Evolutionary conservation across 441 rosid species (phyloP), one percentile per base, ranked within the genome.

Genomic region (Erodium moschatum): DNA sequence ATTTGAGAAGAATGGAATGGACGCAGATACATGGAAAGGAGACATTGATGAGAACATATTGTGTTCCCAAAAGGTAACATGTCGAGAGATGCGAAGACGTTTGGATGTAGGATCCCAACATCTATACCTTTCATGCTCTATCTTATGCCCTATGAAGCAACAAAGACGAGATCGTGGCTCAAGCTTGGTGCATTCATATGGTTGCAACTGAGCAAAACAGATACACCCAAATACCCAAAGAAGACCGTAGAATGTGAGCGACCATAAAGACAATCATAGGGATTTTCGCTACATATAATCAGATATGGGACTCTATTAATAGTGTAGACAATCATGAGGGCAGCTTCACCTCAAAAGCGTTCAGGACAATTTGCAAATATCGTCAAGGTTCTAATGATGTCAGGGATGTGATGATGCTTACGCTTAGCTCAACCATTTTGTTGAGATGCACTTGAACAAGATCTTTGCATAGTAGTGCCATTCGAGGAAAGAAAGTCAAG

Each of bases 361-460:
- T 67, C 15, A 2, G 63, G 63, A 67, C 9, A 8, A 10, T 7
- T 19, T 5, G 70, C 5, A 10, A 62, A 67, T 10, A 67, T 24
- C 4, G 19, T 0, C 1, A 67, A 19, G 50, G 70, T 15, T 7
- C 62, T 5, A 10, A 19, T 24, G 8, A n/a, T 67, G 20, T 67
- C 40, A 8, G 40, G 54, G 10, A 66, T 16, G 29, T 66, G 56
- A 4, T 29, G 1, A n/a, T 54, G 21, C n/a, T 54, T 29, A 18
- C 58, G 18, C 44, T 67, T 3, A 0, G 56, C 58, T 20, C 62
- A 0, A 5, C 70, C 70, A 67, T 67, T 67, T 67, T 50, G 62
- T 50, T 67, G 70, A 3, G 70, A 67, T 5, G 63, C 12, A n/a
- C 38, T 19, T 46, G 70, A n/a, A 50, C 70, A 21, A 6, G 19